Conservation (phyloP, 768 basidiomycete species). For the Boletus sp. region DNA sequence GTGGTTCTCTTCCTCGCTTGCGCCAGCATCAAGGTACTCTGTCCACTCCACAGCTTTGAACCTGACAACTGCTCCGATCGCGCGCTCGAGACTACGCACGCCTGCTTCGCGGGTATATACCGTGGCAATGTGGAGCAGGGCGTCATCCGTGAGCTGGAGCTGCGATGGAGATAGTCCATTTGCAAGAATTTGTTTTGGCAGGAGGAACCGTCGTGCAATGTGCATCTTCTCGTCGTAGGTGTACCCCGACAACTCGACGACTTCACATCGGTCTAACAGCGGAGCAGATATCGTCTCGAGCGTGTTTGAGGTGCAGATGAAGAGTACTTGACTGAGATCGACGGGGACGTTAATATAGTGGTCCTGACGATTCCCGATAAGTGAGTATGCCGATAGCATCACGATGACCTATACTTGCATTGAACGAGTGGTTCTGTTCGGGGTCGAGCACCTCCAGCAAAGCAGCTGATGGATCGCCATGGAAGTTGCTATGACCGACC, state of each 20-base stretch:
- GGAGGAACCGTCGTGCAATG: constrained; percentile 81
- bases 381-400: background rate
- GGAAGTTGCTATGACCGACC: constrained; percentile 80
- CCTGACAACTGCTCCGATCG: constrained; percentile 84
- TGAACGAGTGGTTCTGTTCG: constrained; percentile 85
- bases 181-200: constrained; percentile 81
- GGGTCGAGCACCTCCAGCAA: constrained; percentile 91
- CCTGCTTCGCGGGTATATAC: constrained; percentile 90
- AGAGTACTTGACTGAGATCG: constrained; percentile 83
- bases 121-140: constrained; percentile 67
- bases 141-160: constrained; percentile 64
- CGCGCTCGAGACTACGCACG: constrained; percentile 85
- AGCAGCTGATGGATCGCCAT: constrained; percentile 90
- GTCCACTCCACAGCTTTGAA: constrained; percentile 93
- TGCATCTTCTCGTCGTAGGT: constrained; percentile 90
- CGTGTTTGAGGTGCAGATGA: constrained; percentile 90
- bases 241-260: constrained; percentile 80
- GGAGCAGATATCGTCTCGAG: constrained; percentile 88
- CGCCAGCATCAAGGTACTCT: constrained; percentile 43
- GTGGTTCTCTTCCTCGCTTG: constrained; percentile 18
- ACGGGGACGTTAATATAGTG: constrained; percentile 90
- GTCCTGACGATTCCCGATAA: constrained; percentile 47
- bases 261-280: constrained; percentile 84
- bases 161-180: constrained; percentile 68
- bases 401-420: constrained; percentile 40